Percentiles rank a stretch among this genome's conserved stretches.
These are phyloP conservation scores for Euphorbia lathyris DNA, from an alignment of 345 rosid genomes.

Conservation along the genomic window DNA sequence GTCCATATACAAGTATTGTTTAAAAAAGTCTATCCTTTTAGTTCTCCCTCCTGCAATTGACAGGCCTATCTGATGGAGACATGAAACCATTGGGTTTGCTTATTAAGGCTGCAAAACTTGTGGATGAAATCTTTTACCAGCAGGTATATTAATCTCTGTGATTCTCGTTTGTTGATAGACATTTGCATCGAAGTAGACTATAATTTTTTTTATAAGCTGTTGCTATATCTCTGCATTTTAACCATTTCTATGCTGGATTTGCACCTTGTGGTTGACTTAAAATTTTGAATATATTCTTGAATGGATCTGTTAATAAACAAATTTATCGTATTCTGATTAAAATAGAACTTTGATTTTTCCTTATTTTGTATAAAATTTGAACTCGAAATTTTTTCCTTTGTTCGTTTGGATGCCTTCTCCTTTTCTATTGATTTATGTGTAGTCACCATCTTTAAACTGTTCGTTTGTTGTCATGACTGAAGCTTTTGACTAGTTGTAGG, in stretches of 20 bases:
- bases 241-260: not conserved
- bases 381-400: too few relatives aligned
- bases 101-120: constrained; percentile 71
- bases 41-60: constrained; percentile 47
- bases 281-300: too few relatives aligned
- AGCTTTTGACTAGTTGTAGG: too few relatives aligned
- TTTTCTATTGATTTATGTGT: too few relatives aligned
- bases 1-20: not conserved
- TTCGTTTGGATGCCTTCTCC: too few relatives aligned
- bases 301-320: too few relatives aligned
- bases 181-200: not conserved
- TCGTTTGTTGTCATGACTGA: too few relatives aligned
- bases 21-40: not conserved
- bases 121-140: constrained; percentile 72
- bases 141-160: constrained; percentile 44
- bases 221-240: not conserved
- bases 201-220: constrained; percentile 1
- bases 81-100: constrained; percentile 57
- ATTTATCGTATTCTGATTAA: too few relatives aligned
- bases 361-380: too few relatives aligned
- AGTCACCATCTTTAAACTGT: too few relatives aligned
- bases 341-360: too few relatives aligned
- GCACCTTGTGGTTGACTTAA: not conserved
- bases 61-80: constrained; percentile 62
- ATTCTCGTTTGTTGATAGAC: constrained; percentile 4